A percentile compares a stretch with the other conserved stretches of the same genome.
These are phyloP conservation scores for Naegleria gruberi DNA, from an alignment of 208 protist species.

Conservation along the genomic window DNA sequence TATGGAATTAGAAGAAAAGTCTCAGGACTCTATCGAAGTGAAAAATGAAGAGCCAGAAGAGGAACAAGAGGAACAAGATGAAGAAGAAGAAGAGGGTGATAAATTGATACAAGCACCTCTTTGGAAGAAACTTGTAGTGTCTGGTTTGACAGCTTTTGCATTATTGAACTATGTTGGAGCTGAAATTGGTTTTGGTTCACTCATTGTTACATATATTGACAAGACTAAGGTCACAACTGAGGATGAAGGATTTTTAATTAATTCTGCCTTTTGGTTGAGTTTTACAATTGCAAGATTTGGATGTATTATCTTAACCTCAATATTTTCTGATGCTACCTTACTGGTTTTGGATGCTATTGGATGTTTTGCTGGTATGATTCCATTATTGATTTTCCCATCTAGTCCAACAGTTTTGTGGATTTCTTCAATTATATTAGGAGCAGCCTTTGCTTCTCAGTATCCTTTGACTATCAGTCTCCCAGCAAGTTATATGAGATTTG, in stretches of 20 bases:
- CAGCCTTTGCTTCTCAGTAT: neutral
- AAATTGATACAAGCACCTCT: neutral
- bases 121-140: neutral
- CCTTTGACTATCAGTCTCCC: neutral
- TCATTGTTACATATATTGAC: neutral
- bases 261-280: neutral
- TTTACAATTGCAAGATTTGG: neutral
- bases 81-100: neutral
- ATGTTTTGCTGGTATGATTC: neutral
- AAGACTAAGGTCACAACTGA: too few species aligned
- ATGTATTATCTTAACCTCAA: neutral
- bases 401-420: neutral
- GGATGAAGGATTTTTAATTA: neutral
- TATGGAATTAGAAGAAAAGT: neutral
- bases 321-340: neutral
- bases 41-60: neutral
- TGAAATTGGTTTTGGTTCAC: slow-evolving; percentile 16
- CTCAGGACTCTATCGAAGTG: too few species aligned
- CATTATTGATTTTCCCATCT: neutral
- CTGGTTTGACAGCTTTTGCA: neutral
- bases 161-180: neutral
- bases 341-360: neutral
- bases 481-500: neutral
- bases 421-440: neutral
- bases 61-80: neutral